Evolutionary conservation across 345 rosid genomes (phyloP), one percentile per base, ranked within the genome.

Genomic region (Euphorbia tirucalli): DNA sequence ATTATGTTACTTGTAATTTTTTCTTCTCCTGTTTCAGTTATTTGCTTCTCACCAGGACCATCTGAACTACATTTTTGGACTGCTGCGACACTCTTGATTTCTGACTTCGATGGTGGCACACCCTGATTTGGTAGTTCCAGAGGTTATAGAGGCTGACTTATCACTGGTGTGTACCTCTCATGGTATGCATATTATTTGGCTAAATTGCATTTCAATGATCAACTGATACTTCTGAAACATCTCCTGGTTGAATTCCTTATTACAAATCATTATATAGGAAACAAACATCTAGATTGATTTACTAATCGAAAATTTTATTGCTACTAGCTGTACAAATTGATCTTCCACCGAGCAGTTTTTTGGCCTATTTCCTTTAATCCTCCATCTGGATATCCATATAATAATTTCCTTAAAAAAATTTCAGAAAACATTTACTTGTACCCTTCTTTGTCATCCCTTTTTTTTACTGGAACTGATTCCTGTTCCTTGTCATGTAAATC

Each of bases 341-440:
- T 22, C 66, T 25, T 35, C 32, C 46, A 15, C 39, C 4, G 7
- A 35, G 7, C 11, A 60, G 35, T 30, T 61, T 1, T 31, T 31
- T 61, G 10, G 21, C n/a, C 44, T 62, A 35, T 37, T 62, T 62
- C n/a, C 65, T 61, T n/a, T 15, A 37, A 16, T 60, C 46, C 65
- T 61, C 65, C 65, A 61, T 61, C 65, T 35, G 44, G 65, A 61
- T 61, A 41, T 61, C 22, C 41, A 10, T 61, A 15, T 35, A 61
- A 31, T 61, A n/a, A 6, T 31, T 19, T 16, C 35, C n/a, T 2
- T 31, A 32, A 61, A 35, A 16, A 14, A n/a, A 5, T 63, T 13
- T 63, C 14, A 55, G 39, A 54, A 31, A 24, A 3, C 7, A n/a
- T 41, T 28, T 48, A 13, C 27, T 48, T 18, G 30, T 56, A 22